phyloP scores from a whole-genome alignment of 192 early-diverging fungal species.

The Coemansia sp. region DNA sequence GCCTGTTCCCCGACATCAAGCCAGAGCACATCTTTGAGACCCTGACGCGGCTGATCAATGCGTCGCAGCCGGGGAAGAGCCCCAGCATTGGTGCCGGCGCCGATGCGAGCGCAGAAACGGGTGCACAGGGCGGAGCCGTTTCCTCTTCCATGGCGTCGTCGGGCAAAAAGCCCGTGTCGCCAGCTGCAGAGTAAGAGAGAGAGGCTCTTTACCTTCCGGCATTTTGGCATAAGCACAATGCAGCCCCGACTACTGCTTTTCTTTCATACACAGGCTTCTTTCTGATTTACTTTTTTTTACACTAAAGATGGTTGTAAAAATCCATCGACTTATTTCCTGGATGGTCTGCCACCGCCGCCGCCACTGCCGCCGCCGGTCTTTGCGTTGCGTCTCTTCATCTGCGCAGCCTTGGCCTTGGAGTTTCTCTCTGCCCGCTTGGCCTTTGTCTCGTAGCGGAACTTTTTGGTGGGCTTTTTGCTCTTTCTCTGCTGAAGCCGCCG shows the following conservation, averaged over 20 bases:
- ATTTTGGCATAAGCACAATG: not conserved
- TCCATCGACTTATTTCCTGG: not conserved
- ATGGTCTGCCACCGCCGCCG: not conserved
- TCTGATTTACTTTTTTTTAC: not conserved
- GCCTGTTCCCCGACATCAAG: constrained; percentile 29
- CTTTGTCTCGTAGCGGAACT: constrained; percentile 53
- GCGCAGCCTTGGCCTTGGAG: constrained; percentile 7
- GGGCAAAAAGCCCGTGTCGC: not conserved
- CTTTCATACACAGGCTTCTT: not conserved
- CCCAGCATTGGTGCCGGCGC: not conserved
- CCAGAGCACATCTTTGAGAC: constrained; percentile 28
- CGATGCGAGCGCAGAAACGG: not conserved
- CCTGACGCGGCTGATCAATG: constrained; percentile 25
- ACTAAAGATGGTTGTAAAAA: no score
- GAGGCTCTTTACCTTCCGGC: not conserved
- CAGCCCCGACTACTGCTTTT: no score
- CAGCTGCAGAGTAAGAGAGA: not conserved
- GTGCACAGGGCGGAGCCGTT: no score
- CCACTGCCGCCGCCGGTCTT: constrained; percentile 5
- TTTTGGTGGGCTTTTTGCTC: constrained; percentile 13
- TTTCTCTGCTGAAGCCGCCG: constrained; percentile 9
- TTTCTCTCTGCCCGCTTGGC: constrained; percentile 29
- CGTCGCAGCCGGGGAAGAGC: not conserved
- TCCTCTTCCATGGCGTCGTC: no score
- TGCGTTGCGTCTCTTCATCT: not conserved